phyloP scores from a whole-genome alignment of 176 grass and related monocot species.

The Aegilops tauschii region DNA sequence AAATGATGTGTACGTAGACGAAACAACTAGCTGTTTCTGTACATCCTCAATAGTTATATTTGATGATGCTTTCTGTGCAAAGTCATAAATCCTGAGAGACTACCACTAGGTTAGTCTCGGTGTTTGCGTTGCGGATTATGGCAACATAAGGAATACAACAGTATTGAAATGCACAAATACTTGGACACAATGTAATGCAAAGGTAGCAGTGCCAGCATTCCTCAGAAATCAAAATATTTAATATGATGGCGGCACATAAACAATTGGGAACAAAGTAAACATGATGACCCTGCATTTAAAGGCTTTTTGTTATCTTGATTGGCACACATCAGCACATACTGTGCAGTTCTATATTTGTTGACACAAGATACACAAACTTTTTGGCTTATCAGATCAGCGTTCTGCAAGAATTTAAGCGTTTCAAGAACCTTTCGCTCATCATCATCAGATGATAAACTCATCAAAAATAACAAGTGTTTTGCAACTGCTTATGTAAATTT shows the following conservation, averaged over 20 bases:
- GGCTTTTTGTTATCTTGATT: background rate
- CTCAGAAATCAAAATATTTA: background rate
- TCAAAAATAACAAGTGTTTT: background rate
- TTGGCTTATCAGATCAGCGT: background rate
- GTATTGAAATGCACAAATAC: slow-evolving; percentile 6
- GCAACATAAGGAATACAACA: background rate
- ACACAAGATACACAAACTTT: background rate
- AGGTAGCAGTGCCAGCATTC: background rate
- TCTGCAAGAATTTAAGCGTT: slow-evolving; percentile 12
- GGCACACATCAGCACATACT: background rate
- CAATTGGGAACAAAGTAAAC: background rate
- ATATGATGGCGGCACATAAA: slow-evolving; percentile 15
- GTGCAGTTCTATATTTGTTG: background rate
- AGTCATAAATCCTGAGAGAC: slow-evolving; percentile 40
- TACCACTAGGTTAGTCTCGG: slow-evolving; percentile 21
- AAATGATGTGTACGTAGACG: slow-evolving; percentile 41
- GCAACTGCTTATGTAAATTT: background rate
- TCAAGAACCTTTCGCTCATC: background rate
- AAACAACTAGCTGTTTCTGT: slow-evolving; percentile 33
- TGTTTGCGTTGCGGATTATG: background rate
- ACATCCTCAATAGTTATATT: slow-evolving; percentile 53
- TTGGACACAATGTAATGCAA: background rate
- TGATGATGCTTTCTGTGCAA: slow-evolving; percentile 40
- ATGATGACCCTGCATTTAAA: background rate
- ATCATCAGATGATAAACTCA: background rate